Conservation (phyloP, 495 filamentous ascomycete genomes). For the Penicillium pancosmium region DNA sequence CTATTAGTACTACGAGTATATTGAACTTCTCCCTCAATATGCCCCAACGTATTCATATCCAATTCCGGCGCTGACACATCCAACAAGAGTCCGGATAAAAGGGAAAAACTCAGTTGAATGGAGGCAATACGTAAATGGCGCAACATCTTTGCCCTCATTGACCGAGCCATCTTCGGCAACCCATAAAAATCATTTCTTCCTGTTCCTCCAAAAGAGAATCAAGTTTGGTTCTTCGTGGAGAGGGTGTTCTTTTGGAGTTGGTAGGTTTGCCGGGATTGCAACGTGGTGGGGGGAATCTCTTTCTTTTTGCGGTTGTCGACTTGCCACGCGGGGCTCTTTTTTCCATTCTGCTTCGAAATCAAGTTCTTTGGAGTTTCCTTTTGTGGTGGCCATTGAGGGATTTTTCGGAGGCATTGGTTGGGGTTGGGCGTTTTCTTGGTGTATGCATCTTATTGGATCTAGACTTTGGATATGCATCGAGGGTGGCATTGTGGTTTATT, state of each 20-base stretch:
- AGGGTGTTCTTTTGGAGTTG: background rate
- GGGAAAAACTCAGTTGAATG: background rate
- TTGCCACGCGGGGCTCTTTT: constrained; percentile 10
- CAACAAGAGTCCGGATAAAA: background rate
- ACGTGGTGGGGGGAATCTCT: background rate
- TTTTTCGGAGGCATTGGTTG: background rate
- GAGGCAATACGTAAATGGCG: constrained; percentile 2
- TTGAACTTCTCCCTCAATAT: no score
- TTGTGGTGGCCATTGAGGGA: background rate
- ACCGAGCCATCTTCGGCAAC: background rate
- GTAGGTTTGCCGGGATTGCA: background rate
- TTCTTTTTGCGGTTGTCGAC: background rate
- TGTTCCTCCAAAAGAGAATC: background rate
- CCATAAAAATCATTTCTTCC: background rate
- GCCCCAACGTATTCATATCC: background rate
- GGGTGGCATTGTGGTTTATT: no score
- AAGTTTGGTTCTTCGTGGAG: background rate
- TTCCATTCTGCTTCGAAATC: background rate
- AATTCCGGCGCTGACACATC: constrained; percentile 16
- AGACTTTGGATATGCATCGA: no score
- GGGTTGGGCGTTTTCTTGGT: no score
- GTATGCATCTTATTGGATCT: no score
- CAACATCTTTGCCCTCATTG: background rate
- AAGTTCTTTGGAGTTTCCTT: background rate
- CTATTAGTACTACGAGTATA: no score